phyloP scores from a whole-genome alignment of 306 rosid genomes.

The Sesbania bispinosa region DNA sequence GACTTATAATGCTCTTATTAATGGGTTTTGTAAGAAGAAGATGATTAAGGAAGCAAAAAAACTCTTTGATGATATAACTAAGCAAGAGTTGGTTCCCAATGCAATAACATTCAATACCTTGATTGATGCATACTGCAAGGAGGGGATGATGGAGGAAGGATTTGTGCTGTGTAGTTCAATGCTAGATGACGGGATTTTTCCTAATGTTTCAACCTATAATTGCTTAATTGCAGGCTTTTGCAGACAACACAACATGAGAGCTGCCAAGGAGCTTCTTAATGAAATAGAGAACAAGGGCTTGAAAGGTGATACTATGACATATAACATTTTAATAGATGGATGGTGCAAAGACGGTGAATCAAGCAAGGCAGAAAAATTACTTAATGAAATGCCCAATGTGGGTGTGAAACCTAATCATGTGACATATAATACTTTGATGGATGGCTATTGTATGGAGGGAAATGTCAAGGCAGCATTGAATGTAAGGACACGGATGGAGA shows the following conservation, averaged over 20 bases:
- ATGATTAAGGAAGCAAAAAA: conserved; percentile 53
- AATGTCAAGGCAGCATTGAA: conserved; percentile 60
- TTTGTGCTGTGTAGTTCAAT: conserved; percentile 39
- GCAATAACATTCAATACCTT: conserved; percentile 60
- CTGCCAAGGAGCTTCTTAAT: conserved; percentile 45
- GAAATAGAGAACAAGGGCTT: conserved; percentile 50
- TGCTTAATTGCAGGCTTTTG: conserved; percentile 60
- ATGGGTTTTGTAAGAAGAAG: conserved; percentile 66
- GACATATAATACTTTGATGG: conserved; percentile 68
- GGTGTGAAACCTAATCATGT: conserved; percentile 61
- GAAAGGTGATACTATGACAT: conserved; percentile 55
- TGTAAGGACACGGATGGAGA: conserved; percentile 61
- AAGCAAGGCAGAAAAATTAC: conserved; percentile 50
- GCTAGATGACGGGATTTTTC: conserved; percentile 49
- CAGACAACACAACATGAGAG: conserved; percentile 40
- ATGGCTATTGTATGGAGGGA: conserved; percentile 66
- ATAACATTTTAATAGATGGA: conserved; percentile 48
- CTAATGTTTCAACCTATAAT: conserved; percentile 59
- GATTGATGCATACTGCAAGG: conserved; percentile 64
- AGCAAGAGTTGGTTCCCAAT: conserved; percentile 53
- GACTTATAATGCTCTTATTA: conserved; percentile 66
- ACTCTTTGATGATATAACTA: conserved; percentile 50
- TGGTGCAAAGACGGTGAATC: conserved; percentile 45
- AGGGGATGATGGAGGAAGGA: conserved; percentile 61
- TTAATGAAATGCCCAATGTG: conserved; percentile 43